These are phyloP conservation scores for Ceratobasidium sp. DNA, from an alignment of 1,284 basidiomycete genomes.

Conservation along the genomic window DNA sequence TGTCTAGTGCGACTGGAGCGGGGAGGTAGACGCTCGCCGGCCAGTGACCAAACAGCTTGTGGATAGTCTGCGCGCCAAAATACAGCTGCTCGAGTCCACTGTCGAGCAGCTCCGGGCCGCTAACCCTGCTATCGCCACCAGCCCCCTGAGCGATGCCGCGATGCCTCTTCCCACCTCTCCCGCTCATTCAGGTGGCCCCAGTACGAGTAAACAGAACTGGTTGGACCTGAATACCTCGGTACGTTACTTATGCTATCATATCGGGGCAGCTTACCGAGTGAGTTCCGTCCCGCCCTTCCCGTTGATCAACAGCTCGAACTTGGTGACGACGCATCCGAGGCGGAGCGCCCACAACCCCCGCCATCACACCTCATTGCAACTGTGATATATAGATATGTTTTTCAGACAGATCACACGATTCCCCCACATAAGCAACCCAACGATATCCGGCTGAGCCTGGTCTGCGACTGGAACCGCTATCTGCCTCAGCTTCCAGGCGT, in stretches of 20 bases:
- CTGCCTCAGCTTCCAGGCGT: constrained; percentile 7
- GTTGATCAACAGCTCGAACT: background rate
- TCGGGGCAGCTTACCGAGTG: too few species aligned
- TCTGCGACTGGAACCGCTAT: constrained; percentile 20
- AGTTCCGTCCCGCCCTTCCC: background rate
- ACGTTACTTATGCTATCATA: too few species aligned
- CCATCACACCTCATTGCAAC: too few species aligned
- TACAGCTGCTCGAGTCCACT: constrained; percentile 4
- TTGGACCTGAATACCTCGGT: too few species aligned
- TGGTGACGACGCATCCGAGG: too few species aligned
- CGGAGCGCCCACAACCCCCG: too few species aligned
- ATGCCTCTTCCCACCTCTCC: too few species aligned
- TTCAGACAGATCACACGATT: constrained; percentile 6
- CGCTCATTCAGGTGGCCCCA: too few species aligned
- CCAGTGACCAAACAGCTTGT: constrained; percentile 31
- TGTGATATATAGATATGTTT: constrained; percentile 4
- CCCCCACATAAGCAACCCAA: background rate
- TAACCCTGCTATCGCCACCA: too few species aligned
- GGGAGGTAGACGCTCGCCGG: constrained; percentile 3
- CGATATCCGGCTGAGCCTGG: background rate
- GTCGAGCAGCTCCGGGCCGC: background rate
- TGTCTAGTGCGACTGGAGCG: constrained; percentile 18
- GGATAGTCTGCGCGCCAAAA: constrained; percentile 7
- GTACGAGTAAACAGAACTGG: too few species aligned
- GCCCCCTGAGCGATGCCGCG: too few species aligned